Evolutionary conservation across 176 grass and related monocot genomes (phyloP).

Genomic region (Eremochloa ophiuroides): DNA sequence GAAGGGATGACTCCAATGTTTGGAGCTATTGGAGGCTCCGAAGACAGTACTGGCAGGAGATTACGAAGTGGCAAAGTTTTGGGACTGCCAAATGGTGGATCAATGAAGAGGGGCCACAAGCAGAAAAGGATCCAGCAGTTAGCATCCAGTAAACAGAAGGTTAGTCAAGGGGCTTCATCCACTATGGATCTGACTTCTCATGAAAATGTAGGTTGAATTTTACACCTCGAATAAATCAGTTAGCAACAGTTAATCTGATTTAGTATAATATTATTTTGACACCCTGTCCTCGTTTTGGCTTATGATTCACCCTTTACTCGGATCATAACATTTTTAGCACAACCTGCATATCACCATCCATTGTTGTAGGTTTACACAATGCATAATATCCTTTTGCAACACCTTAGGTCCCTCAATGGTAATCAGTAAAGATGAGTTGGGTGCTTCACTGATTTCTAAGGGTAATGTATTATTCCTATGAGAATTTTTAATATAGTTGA

Average conservation of each 20-base stretch:
- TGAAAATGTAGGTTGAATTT: constrained; percentile 28
- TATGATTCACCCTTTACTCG: background rate
- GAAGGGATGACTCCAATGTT: background rate
- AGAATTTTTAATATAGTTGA: too few relatives aligned
- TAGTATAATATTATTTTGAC: constrained; percentile 4
- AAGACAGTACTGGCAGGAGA: constrained; percentile 12
- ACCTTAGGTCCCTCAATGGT: background rate
- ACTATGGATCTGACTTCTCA: background rate
- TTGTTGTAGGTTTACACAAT: background rate
- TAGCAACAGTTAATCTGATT: background rate
- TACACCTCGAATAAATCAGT: background rate
- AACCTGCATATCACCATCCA: background rate
- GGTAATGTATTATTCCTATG: background rate
- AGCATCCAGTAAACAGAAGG: background rate
- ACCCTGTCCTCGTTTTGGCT: background rate
- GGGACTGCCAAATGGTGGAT: background rate
- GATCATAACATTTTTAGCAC: background rate
- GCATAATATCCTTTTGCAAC: background rate
- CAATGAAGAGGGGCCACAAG: background rate
- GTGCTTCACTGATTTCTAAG: background rate
- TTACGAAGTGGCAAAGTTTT: constrained; percentile 31
- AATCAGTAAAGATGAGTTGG: background rate
- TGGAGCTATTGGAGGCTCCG: background rate
- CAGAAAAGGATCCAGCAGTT: background rate
- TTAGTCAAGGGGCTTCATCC: background rate